Evolutionary conservation across 208 protist species (phyloP), one percentile per base, ranked within the genome.

Genomic region (Acanthamoeba castellanii): DNA sequence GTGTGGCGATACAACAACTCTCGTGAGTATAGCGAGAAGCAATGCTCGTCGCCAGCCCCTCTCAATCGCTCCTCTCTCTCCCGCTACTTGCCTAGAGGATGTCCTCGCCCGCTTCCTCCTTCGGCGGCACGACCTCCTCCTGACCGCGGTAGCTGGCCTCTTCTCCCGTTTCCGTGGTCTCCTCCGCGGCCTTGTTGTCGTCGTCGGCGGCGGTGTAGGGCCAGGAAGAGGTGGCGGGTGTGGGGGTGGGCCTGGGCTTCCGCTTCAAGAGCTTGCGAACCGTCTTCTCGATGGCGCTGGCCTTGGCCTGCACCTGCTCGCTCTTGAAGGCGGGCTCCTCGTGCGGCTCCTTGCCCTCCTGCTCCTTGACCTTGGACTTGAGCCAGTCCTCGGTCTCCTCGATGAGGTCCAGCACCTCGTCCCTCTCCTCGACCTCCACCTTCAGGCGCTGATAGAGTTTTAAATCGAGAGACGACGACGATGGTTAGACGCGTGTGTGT

Each of bases 331-430:
- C 81, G 81, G n/a, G 81, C 52, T 88, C 81, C 81, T 81, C 64
- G 34, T 74, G 64, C 4, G 57, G 66, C 68, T 64, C 11, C 57
- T 81, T 64, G 25, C 5, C 45, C 22, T 94, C 92, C 76, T 94
- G 72, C 32, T 94, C 92, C 45, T 64, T 68, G 30, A 66, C 37
- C 92, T 94, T 87, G 37, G 50, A 14, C 30, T 45, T 82, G 55
- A 94, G 92, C 92, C 92, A 94, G 34, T 94, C 55, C 92, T 82
- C 66, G 34, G 57, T 66, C 92, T 82, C 68, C 27, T 68, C 66
- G 92, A 84, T 50, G n/a, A 74, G 47, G 20, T 68, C 92, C 92
- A 87, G 8, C 64, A 94, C 32, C 30, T 70, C 59, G 30, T 94
- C 74, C 14, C 14, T 22, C 74, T 94, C 92, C 14, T 50, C 89